Base-by-base conservation (phyloP, 768 basidiomycete species). In the Kwoniella bestiolae region DNA sequence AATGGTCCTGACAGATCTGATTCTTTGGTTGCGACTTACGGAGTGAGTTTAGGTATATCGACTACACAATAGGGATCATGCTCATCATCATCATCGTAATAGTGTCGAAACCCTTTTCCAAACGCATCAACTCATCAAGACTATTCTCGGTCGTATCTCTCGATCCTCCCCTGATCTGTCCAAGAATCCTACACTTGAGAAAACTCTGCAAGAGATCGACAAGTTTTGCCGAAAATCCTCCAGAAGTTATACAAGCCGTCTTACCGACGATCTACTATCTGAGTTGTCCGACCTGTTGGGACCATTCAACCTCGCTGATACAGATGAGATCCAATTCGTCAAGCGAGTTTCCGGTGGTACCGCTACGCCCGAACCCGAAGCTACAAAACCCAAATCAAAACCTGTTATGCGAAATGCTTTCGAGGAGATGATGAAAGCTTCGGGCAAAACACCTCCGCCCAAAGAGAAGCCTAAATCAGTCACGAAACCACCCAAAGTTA, bases 21-120 rank as follows among this genome's bases (percentile, higher is more conserved):
- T 89, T 18, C 85, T 87, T 56, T 99, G 96, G 96, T 83, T 98
- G 51, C 88, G 94, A 26, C 84, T 98, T 35, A 97, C 94, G 12
- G 92, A 98, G 80, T 80, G 86, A 89, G 80, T 73, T n/a, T 3
- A 4, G 45, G 26, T 32, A 28, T 23, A 29, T 35, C 23, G 38
- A 26, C n/a, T 51, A 16, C 49, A 2, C 32, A 21, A 32, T 29
- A 28, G 25, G 34, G 29, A n/a, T 34, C 31, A 12, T 38, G 32
- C 41, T 45, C 16, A 51, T 29, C 46, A 9, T 58, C 23, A 53
- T n/a, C 7, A 41, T 75, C 12, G 23, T n/a, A 21, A 21, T 21
- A 60, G 78, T 47, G 62, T 76, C 72, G 95, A 98, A 76, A 85
- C 96, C 5, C 83, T 98, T 2, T 89, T 94, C 79, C 92, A 94